Conservation (phyloP, 257 asterid species). For the Fraxinus cuspidata region DNA sequence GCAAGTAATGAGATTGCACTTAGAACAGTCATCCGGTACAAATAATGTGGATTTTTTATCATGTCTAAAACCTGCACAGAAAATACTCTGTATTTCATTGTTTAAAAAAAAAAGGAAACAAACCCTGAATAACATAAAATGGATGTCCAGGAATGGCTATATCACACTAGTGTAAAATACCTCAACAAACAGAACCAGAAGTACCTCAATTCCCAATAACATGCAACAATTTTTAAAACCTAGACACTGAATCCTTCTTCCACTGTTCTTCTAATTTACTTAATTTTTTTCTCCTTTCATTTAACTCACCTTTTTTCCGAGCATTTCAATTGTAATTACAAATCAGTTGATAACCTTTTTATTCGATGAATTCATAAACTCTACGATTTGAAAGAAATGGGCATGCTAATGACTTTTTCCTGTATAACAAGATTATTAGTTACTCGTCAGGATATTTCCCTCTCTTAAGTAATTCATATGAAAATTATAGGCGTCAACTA, state of each 20-base stretch:
- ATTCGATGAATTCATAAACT: not conserved
- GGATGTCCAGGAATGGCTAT: too few relatives aligned
- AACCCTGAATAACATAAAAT: too few relatives aligned
- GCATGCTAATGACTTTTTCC: not conserved
- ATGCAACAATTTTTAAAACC: too few relatives aligned
- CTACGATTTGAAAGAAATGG: not conserved
- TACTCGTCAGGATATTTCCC: not conserved
- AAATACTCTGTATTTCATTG: not conserved
- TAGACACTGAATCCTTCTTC: not conserved
- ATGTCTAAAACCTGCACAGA: slow-evolving; percentile 49
- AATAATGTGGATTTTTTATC: slow-evolving; percentile 57
- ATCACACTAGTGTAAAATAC: too few relatives aligned
- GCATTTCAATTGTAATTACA: not conserved
- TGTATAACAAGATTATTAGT: too few relatives aligned
- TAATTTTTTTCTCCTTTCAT: not conserved
- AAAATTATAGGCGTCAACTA: too few relatives aligned
- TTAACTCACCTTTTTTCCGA: too few relatives aligned
- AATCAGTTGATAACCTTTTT: not conserved
- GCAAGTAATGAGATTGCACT: slow-evolving; percentile 62
- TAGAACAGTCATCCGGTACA: slow-evolving; percentile 60
- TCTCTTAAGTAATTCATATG: not conserved
- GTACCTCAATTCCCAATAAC: too few relatives aligned
- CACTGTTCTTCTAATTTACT: not conserved
- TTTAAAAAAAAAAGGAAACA: too few relatives aligned
- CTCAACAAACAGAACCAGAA: too few relatives aligned